A percentile compares a stretch with the other conserved stretches of the same genome.
Conservation (phyloP, 768 basidiomycete species). For the Terana coerulea region DNA sequence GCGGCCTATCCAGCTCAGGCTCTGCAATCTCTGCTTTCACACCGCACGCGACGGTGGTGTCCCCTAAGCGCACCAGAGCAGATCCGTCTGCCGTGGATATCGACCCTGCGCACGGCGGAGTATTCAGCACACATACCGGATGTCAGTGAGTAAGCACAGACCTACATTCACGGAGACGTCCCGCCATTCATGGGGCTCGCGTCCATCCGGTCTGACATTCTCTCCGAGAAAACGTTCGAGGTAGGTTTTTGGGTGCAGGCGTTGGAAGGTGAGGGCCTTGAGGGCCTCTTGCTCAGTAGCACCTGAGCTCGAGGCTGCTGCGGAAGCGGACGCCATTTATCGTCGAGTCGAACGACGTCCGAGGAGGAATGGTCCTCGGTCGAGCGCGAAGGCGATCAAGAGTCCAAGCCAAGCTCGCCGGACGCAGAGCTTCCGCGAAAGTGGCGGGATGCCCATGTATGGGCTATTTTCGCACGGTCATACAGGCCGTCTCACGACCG, state of each 20-base stretch:
- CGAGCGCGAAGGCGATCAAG: background rate
- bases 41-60: constrained; percentile 95
- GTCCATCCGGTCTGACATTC: constrained; percentile 78
- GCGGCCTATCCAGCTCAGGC: constrained; percentile 73
- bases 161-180: constrained; percentile 78
- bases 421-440: too few species aligned
- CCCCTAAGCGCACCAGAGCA: constrained; percentile 83
- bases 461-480: too few species aligned
- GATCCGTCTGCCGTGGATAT: constrained; percentile 94
- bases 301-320: background rate
- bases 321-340: constrained; percentile 3
- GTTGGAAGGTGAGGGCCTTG: constrained; percentile 60
- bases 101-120: constrained; percentile 53
- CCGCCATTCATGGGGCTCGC: constrained; percentile 66
- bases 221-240: constrained; percentile 83
- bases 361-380: too few species aligned
- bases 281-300: constrained; percentile 19
- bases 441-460: too few species aligned
- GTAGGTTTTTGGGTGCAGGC: constrained; percentile 85
- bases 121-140: background rate
- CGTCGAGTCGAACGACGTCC: background rate
- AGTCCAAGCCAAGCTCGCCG: background rate
- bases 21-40: constrained; percentile 94
- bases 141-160: constrained; percentile 33
- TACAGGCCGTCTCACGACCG: too few species aligned